Base-by-base conservation (phyloP, 371 early-diverging fungal genomes). In the Mortierella sp. region DNA sequence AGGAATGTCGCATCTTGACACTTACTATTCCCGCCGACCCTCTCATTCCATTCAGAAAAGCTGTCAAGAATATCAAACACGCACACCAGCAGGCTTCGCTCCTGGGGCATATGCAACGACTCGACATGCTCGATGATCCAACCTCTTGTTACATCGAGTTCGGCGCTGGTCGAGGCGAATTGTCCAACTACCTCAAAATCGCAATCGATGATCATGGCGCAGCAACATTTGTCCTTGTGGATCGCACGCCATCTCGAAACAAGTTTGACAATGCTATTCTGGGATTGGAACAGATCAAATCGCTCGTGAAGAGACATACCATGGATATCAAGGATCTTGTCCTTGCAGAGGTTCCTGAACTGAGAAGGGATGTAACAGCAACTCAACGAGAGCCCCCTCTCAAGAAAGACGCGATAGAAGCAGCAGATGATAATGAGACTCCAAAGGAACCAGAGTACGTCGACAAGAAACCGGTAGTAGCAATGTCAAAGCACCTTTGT, bases 261-360 rank as follows among this genome's bases (percentile, higher is more conserved):
- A 94, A 94, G 81, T 84, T 82, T 49, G 74, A 67, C 38, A 67
- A 60, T 24, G 55, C 62, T 27, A 55, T 71, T 23, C 31, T 71
- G 45, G 73, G 61, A 30, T 24, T 49, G 49, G 55, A 71, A 23
- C 51, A 54, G 48, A 54, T 63, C 61, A 76, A 81, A 45, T 82
- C 87, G 0, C 63, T 67, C 21, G 83, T 92, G 21, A 82, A 90
- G 59, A 87, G 96, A 2, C 78, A 91, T 26, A 74, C 80, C 34
- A 90, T 92, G 58, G 96, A 95, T 61, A 95, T 96, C 72, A 93
- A 93, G 69, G 95, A 96, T 72, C 80, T 96, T 13, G 84, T 88
- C 10, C 78, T 82, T 24, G 66, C 70, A 34, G 58, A 78, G 43
- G 56, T 78, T 2, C 78, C 70, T 6, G 78, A 78, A 51, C 14